Evolutionary conservation across 805 yeast species (phyloP), one percentile per base, ranked within the genome.

Genomic region (Wickerhamomyces pijperi): DNA sequence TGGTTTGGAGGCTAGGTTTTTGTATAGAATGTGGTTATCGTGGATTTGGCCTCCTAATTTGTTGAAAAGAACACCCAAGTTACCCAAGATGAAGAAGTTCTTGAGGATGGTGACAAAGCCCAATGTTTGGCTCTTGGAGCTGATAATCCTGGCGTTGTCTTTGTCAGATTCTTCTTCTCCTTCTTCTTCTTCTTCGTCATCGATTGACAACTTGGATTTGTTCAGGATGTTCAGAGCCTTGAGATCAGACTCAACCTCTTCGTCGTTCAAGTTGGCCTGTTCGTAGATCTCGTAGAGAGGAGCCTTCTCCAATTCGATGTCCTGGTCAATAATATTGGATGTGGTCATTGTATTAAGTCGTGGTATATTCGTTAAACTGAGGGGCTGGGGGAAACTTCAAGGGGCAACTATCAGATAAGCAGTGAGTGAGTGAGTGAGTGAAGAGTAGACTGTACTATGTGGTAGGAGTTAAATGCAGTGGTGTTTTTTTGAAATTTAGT

Each of bases 51-150:
- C 66, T 11, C 75, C 67, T 32, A 77, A 55, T 43, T 64, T 72
- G 49, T 76, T 70, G 54, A 74, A 76, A 7, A 70, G 48, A 37
- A 67, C 69, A 11, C 84, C 82, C 21, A 70, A 63, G 4, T 58
- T 41, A 9, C 72, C 64, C 20, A 69, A 48, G 3, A 59, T 39
- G 2, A 46, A 17, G 4, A 50, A 25, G 12, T 54, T 48, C 15
- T 41, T 3, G 11, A 32, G 14, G 16, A 25, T 31, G 9, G 17
- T n/a, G 14, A 15, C 17, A 8, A 17, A 16, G 6, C 19, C 19
- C 5, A 31, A 15, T 17, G 25, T 19, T 13, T 15, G 21, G 13
- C 28, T 35, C 28, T 19, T 25, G 3, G 23, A 11, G 13, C 36
- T 39, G 32, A 39, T 36, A 19, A 15, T 11, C 19, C 19, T 33